These are phyloP conservation scores for Bacidia gigantensis DNA, from an alignment of 495 filamentous ascomycete genomes.

Conservation along the genomic window DNA sequence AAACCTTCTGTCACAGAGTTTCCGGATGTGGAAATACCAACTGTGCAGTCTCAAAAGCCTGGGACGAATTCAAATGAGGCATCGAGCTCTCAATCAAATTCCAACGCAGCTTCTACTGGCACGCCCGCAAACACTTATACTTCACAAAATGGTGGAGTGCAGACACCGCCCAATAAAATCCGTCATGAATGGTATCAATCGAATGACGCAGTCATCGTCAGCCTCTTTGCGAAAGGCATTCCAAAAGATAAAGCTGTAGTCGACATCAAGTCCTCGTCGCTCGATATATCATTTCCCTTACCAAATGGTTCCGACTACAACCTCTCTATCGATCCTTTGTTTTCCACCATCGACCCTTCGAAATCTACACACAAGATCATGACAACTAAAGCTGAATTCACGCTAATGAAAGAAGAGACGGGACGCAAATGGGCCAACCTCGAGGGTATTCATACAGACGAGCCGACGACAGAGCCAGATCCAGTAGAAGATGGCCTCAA, in stretches of 20 bases:
- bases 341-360: constrained; percentile 45
- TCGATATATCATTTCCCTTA: constrained; percentile 55
- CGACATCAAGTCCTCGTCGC: constrained; percentile 43
- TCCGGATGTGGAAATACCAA: constrained; percentile 42
- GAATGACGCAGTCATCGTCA: constrained; percentile 46
- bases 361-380: constrained; percentile 49
- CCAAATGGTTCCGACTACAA: constrained; percentile 41
- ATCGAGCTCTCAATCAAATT: constrained; percentile 1
- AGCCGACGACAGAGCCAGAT: constrained; percentile 21
- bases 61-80: constrained; percentile 10
- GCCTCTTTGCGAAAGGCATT: constrained; percentile 59
- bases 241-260: constrained; percentile 45
- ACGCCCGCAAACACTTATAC: constrained; percentile 2
- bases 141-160: constrained; percentile 18
- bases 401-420: constrained; percentile 49
- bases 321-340: constrained; percentile 61
- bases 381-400: constrained; percentile 74
- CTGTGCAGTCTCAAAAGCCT: constrained; percentile 18
- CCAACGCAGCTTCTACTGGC: not conserved
- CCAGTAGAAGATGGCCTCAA: constrained; percentile 15
- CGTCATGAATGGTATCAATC: constrained; percentile 76
- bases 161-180: constrained; percentile 47
- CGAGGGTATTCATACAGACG: constrained; percentile 35
- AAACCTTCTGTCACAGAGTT: constrained; percentile 48
- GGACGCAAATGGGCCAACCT: constrained; percentile 67